Base-by-base conservation (phyloP, 495 filamentous ascomycete genomes). In the Xylaria intraflava region DNA sequence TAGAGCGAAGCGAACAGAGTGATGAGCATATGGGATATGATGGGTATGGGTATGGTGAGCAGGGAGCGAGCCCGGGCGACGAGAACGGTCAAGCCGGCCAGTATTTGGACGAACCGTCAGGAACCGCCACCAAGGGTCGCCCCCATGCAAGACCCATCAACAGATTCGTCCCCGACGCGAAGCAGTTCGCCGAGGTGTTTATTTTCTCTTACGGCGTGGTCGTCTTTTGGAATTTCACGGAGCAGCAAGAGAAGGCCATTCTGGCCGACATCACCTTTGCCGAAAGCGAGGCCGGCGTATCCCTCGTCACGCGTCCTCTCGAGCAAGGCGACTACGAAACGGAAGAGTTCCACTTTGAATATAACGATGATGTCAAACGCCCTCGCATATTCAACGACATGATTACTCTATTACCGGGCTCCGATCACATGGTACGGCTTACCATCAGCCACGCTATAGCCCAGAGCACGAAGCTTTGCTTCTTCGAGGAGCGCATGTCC, bases 291-390 rank as follows among this genome's bases (percentile, higher is more conserved):
- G 59, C 62, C 3, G 78, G 82, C 7, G 64, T 84, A 8, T 73
- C 83, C 3, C 69, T 94, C 9, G 82, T 83, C 19, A 87, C 81
- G 2, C 78, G 86, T 39, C 84, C 89, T 4, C 76, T 89, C 17
- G 77, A 83, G 53, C 87, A 91, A 69, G 82, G 84, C 51, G 92
- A 99, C 61, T 95, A 95, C 62, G 93, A 99, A 72, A 97, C 89
- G 3, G 93, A 99, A 62, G 92, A 97, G 62, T 96, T 99, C 65
- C 94, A 99, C 69, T 96, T 99, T 69, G 90, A 97, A 64, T 99
- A 99, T 69, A 91, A 86, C 53, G 80, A 83, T 1, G 78, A 87
- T 45, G 88, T 91, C 23, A 83, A 88, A 36, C 80, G 90, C 22
- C 94, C 93, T 7, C 78, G 93, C 51, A 86, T 99, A 51, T 99